A percentile compares a stretch with the other conserved stretches of the same genome.
Evolutionary conservation across 2,329 filamentous ascomycete species (phyloP).

Genomic region (Diaporthe destruens): DNA sequence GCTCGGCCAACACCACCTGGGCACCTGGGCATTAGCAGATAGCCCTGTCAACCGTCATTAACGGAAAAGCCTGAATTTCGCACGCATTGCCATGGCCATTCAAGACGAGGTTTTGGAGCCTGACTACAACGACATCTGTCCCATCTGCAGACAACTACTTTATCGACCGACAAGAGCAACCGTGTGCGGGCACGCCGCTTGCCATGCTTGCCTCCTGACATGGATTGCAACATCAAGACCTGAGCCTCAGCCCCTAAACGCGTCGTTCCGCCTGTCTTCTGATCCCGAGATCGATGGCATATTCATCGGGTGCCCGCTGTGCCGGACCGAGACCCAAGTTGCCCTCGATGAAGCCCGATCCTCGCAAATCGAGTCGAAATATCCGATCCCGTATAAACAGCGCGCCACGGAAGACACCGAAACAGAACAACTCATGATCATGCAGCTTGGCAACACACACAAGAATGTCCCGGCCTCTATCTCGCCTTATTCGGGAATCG

Average conservation of each 20-base stretch:
- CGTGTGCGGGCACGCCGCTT: conserved; percentile 18
- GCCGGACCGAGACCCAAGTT: conserved; percentile 9
- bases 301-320: conserved; percentile 1
- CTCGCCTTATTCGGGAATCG: conserved; percentile 23
- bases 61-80: background rate
- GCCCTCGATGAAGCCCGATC: conserved; percentile 1
- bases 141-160: conserved; percentile 24
- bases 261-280: conserved; percentile 1
- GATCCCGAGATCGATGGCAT: background rate
- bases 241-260: background rate
- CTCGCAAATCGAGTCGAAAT: background rate
- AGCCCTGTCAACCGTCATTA: background rate
- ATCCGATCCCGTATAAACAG: background rate
- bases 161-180: background rate
- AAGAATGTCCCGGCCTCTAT: conserved; percentile 23
- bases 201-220: conserved; percentile 26
- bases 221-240: conserved; percentile 21
- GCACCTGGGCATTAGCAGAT: too few species aligned
- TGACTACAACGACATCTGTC: conserved; percentile 23
- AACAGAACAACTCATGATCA: conserved; percentile 14
- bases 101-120: background rate
- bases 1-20: background rate
- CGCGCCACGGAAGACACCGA: background rate
- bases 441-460: conserved; percentile 35
- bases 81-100: background rate